These are phyloP conservation scores for Wickerhamomyces ciferrii DNA, from an alignment of 805 yeast genomes.

Conservation along the genomic window DNA sequence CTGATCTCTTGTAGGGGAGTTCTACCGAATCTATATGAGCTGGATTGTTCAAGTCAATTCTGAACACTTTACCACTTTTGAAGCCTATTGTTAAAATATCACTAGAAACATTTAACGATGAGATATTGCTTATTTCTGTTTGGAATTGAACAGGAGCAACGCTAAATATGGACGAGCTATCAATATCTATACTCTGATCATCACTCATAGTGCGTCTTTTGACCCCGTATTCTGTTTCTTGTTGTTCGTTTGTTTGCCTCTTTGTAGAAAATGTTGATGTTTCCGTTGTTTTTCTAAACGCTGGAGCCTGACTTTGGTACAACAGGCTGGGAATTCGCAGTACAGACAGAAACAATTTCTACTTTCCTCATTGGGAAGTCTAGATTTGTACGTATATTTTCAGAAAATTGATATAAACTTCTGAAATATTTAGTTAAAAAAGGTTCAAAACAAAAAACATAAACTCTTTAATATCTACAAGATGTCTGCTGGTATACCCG, in stretches of 20 bases:
- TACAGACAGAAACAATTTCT: no score
- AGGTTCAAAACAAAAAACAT: no score
- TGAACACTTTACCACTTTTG: constrained; percentile 44
- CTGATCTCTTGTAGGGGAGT: constrained; percentile 24
- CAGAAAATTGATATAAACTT: background rate
- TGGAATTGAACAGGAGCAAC: constrained; percentile 46
- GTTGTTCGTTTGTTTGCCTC: background rate
- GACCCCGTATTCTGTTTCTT: no score
- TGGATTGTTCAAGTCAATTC: constrained; percentile 66
- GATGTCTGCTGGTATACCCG: constrained; percentile 63
- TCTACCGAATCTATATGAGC: constrained; percentile 44
- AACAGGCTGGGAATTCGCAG: background rate
- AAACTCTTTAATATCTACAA: background rate
- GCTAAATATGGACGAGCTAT: constrained; percentile 14
- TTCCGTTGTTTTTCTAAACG: background rate
- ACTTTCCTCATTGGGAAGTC: background rate
- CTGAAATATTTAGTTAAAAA: background rate
- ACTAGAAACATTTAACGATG: constrained; percentile 45
- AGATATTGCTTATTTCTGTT: constrained; percentile 40
- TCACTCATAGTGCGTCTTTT: constrained; percentile 4
- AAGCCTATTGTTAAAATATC: constrained; percentile 54
- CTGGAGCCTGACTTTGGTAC: no score
- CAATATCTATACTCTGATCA: constrained; percentile 5
- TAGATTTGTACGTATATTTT: background rate
- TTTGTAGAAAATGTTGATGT: background rate